phyloP scores from a whole-genome alignment of 1,284 basidiomycete genomes.

The Ceratobasidium sp. region DNA sequence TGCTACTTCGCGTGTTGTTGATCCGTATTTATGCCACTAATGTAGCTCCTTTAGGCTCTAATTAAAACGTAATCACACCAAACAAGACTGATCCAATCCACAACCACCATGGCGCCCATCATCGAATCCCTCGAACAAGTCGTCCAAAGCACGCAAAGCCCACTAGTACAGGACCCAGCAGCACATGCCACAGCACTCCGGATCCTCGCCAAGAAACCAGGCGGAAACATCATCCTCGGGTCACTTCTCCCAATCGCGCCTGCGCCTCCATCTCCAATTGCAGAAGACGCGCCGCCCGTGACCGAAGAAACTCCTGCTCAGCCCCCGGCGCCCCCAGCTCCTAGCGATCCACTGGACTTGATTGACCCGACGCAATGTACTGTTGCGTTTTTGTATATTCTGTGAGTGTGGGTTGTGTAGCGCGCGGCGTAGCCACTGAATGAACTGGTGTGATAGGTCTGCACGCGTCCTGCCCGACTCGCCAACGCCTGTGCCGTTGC shows the following conservation, averaged over 20 bases:
- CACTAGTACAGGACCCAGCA: slow-evolving; percentile 9
- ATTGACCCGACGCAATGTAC: slow-evolving; percentile 67
- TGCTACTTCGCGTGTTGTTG: neutral
- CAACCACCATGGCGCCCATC: slow-evolving; percentile 40
- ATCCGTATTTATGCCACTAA: slow-evolving; percentile 24
- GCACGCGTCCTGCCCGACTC: slow-evolving; percentile 58
- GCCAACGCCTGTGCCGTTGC: slow-evolving; percentile 53
- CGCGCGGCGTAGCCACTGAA: neutral
- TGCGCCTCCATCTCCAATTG: slow-evolving; percentile 38
- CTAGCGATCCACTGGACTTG: slow-evolving; percentile 65
- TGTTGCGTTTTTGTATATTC: slow-evolving; percentile 71
- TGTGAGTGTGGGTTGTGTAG: slow-evolving; percentile 61
- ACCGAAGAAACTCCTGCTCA: neutral
- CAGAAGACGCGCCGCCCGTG: slow-evolving; percentile 7
- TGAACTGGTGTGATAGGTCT: slow-evolving; percentile 56
- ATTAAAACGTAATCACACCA: slow-evolving; percentile 30
- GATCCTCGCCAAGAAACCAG: slow-evolving; percentile 26
- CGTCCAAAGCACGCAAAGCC: slow-evolving; percentile 14
- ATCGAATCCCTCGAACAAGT: slow-evolving; percentile 34
- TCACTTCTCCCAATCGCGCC: slow-evolving; percentile 37
- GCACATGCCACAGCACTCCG: slow-evolving; percentile 22
- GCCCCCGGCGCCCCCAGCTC: slow-evolving; percentile 11
- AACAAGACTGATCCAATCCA: neutral
- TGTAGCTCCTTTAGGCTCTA: slow-evolving; percentile 21
- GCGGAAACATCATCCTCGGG: slow-evolving; percentile 29